Percentiles rank a stretch among this genome's conserved stretches.
Evolutionary conservation across 1,139 yeast genomes (phyloP).

Genomic region (Blastobotrys apis): DNA sequence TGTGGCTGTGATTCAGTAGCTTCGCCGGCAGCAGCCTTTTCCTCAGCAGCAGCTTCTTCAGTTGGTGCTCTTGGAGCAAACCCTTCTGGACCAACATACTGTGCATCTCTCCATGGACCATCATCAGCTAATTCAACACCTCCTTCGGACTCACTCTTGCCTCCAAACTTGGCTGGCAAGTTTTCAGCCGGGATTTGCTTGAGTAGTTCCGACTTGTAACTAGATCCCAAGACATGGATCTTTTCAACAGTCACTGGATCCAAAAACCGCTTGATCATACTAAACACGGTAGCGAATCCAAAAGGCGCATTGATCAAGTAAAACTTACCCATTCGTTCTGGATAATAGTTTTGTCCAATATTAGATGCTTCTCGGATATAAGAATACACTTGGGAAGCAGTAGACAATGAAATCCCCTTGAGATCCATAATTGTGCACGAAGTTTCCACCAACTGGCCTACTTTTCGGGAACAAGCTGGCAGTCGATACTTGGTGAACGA

Average conservation of each 20-base stretch:
- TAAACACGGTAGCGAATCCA: conserved; percentile 93
- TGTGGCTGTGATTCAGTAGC: conserved; percentile 7
- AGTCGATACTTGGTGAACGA: conserved; percentile 76
- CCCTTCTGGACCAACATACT: conserved; percentile 52
- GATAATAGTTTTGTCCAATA: conserved; percentile 95
- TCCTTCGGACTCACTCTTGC: conserved; percentile 67
- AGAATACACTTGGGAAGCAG: conserved; percentile 80
- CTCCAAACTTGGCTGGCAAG: conserved; percentile 89
- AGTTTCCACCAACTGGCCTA: conserved; percentile 78
- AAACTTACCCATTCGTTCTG: conserved; percentile 99
- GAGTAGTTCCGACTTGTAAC: conserved; percentile 74
- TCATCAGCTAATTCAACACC: conserved; percentile 80
- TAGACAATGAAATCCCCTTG: conserved; percentile 82
- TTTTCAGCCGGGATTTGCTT: conserved; percentile 92
- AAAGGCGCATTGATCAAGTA: conserved; percentile 95
- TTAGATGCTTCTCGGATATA: conserved; percentile 90
- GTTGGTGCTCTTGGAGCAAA: conserved; percentile 29
- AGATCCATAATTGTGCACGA: conserved; percentile 94
- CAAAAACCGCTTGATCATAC: conserved; percentile 83
- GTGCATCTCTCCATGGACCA: conserved; percentile 95
- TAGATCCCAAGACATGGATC: conserved; percentile 79
- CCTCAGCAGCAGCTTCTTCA: conserved; percentile 3
- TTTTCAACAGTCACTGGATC: conserved; percentile 98
- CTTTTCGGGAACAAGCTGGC: conserved; percentile 90
- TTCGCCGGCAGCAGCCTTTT: conserved; percentile 9